phyloP scores from a whole-genome alignment of 441 rosid species.

The Adansonia madagascariensis region DNA sequence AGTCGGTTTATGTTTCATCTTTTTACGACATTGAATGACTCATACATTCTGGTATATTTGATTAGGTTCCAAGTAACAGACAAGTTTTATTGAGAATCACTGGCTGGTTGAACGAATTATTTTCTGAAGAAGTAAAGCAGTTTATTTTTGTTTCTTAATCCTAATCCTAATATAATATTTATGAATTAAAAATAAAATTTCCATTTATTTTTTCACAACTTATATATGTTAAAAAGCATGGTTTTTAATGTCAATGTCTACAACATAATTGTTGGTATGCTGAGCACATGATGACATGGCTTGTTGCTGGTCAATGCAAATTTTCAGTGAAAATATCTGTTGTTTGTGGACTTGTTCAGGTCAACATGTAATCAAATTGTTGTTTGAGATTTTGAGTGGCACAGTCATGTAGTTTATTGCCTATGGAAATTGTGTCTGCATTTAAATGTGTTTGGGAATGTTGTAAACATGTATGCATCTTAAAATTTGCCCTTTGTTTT shows the following conservation, averaged over 20 bases:
- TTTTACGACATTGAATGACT: not conserved
- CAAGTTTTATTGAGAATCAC: constrained; percentile 3
- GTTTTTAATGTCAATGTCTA: not conserved
- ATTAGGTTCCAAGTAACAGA: not conserved
- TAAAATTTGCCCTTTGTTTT: constrained; percentile 32
- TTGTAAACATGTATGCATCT: constrained; percentile 19
- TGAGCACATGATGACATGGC: constrained; percentile 3
- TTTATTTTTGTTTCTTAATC: not conserved
- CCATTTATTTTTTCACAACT: not conserved
- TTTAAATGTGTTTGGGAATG: constrained; percentile 22
- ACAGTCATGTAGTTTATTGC: not conserved
- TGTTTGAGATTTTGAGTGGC: not conserved
- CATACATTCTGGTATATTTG: not conserved
- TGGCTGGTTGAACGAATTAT: not conserved
- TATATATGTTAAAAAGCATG: not conserved
- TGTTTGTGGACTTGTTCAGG: not conserved
- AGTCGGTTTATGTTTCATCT: not conserved
- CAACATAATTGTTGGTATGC: not conserved
- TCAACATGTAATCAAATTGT: not conserved
- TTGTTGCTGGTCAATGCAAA: not conserved
- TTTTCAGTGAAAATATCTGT: not conserved
- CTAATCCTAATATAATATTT: not conserved
- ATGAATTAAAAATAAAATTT: constrained; percentile 1
- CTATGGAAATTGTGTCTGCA: constrained; percentile 15
- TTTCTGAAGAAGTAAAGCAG: not conserved